phyloP scores from a whole-genome alignment of 345 rosid genomes.

The Bruguiera sexangula region DNA sequence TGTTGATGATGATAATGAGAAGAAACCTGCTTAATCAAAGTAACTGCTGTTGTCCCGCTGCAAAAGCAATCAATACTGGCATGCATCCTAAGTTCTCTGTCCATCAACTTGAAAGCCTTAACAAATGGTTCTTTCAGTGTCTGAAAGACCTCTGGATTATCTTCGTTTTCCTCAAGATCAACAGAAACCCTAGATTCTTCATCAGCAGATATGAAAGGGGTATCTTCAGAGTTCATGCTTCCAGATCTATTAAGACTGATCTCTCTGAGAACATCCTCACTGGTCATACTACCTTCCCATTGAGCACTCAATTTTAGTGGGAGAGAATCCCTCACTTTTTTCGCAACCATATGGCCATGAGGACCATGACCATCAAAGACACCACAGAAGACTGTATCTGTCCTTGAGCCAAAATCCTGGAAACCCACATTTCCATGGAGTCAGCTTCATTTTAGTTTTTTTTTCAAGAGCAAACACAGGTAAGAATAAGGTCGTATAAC shows the following conservation, averaged over 20 bases:
- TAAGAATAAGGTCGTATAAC: not conserved
- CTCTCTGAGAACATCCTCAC: conserved; percentile 48
- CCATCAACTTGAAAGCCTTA: conserved; percentile 93
- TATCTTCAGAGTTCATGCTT: conserved; percentile 53
- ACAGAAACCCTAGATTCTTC: conserved; percentile 58
- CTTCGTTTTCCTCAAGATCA: conserved; percentile 49
- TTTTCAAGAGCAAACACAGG: not conserved
- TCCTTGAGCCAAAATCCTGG: conserved; percentile 79
- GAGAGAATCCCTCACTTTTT: conserved; percentile 86
- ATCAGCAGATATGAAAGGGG: conserved; percentile 54
- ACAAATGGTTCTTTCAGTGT: conserved; percentile 75
- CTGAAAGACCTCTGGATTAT: conserved; percentile 50
- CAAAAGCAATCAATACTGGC: conserved; percentile 78
- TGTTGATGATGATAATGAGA: not conserved
- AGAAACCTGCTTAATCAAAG: conserved; percentile 83
- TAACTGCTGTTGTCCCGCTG: conserved; percentile 98
- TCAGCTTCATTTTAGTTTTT: conserved; percentile 5
- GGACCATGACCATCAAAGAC: conserved; percentile 99
- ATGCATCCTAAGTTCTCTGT: conserved; percentile 79
- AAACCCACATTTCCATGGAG: conserved; percentile 6
- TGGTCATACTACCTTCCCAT: conserved; percentile 62
- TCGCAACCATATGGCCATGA: conserved; percentile 94
- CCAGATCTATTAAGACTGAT: conserved; percentile 46
- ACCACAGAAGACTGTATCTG: conserved; percentile 88
- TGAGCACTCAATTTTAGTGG: conserved; percentile 75